Base-by-base conservation (phyloP, 2,329 filamentous ascomycete genomes). In the Trichothecium sympodiale region DNA sequence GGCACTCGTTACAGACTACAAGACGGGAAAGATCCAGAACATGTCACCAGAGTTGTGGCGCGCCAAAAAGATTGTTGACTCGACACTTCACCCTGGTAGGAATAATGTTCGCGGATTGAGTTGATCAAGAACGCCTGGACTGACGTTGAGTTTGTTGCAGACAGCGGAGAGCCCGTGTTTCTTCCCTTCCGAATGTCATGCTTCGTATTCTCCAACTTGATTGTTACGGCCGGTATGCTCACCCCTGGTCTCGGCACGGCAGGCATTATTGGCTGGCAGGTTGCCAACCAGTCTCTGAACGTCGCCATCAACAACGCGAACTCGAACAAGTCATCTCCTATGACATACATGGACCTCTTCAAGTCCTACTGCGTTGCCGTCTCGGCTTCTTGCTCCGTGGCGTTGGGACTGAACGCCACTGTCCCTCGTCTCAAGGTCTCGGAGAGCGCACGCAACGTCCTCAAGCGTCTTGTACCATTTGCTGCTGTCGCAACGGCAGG, bases 271-370 rank as follows among this genome's bases (percentile, higher is more conserved):
- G 80, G 81, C 46, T 98, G 91, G 91, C 91, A 98, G 63, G 77
- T 95, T 39, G 77, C 83, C 46, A 98, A 98, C 62, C 91, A 98
- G 65, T 95, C 88, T 10, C 80, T 98, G 49, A 98, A 98, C 57
- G 91, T 98, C 18, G 89, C 86, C 46, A 89, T 98, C 70, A 98
- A 98, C 71, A 87, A 78, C 56, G 84, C 89, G 54, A 98, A 98
- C 59, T 86, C 89, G 43, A 98, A 98, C 73, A 98, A 98, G 61
- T 94, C 87, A 28, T 88, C 86, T 3, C 86, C 89, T 1, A 73
- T 96, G 43, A 83, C 83, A 15, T 81, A 77, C 40, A 74, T 76
- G 16, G 83, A 85, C 46, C 79, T 98, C 43, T 74, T 80, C 42
- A 80, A 94, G 60, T 95, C 87, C 35, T 98, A 96, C 67, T 74